Evolutionary conservation across 192 early-diverging fungal genomes (phyloP).

Genomic region (Irineochytrium annulatum): DNA sequence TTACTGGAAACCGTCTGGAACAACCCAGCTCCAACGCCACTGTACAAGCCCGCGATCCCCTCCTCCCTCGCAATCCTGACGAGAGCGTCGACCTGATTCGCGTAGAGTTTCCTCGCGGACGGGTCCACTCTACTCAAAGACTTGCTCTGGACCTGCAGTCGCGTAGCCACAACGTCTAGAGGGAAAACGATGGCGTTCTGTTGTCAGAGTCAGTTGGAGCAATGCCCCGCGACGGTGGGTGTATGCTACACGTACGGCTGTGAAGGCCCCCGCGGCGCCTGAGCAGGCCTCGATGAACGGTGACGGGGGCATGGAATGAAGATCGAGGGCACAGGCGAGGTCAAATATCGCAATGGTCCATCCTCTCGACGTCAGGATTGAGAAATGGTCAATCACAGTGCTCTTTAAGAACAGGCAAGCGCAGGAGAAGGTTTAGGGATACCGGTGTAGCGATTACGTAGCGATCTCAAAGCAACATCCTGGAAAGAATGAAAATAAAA

Average conservation of each 20-base stretch:
- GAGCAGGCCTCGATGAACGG: background rate
- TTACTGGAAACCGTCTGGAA: conserved; percentile 44
- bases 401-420: too few species aligned
- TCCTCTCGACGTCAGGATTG: too few species aligned
- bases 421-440: too few species aligned
- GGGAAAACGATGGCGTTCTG: conserved; percentile 19
- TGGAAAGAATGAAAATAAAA: too few species aligned
- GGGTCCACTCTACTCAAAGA: background rate
- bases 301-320: background rate
- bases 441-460: too few species aligned
- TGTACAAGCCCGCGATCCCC: conserved; percentile 75
- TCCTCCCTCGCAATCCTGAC: conserved; percentile 41
- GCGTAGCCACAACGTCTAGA: conserved; percentile 4
- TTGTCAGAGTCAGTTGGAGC: too few species aligned
- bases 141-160: conserved; percentile 17
- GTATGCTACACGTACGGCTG: too few species aligned
- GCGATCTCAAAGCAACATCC: too few species aligned
- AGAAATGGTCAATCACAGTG: too few species aligned
- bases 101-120: background rate
- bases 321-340: too few species aligned
- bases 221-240: too few species aligned
- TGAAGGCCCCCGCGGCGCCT: conserved; percentile 11
- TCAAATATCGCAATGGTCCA: too few species aligned
- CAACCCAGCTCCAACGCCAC: conserved; percentile 79
- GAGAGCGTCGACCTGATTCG: conserved; percentile 8